These are phyloP conservation scores for Penicillium flavigenum DNA, from an alignment of 495 filamentous ascomycete genomes.

Conservation along the genomic window DNA sequence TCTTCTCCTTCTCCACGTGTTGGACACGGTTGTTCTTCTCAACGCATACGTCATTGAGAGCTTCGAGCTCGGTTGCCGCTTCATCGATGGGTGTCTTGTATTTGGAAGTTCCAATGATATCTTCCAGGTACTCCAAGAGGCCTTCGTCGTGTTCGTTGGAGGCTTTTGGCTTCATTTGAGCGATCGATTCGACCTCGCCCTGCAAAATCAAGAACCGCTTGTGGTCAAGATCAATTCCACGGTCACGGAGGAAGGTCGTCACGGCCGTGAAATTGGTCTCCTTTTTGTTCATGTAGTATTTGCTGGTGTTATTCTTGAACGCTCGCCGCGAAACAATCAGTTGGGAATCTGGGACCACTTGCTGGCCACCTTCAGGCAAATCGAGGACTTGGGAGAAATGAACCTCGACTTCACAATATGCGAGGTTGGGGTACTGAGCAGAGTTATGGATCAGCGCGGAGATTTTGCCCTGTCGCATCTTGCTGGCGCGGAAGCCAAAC, in stretches of 20 bases:
- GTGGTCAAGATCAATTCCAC: slow-evolving; percentile 93
- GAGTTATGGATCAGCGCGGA: slow-evolving; percentile 98
- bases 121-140: slow-evolving; percentile 92
- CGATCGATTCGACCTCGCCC: slow-evolving; percentile 97
- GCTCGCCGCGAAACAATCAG: slow-evolving; percentile 87
- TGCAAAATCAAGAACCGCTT: slow-evolving; percentile 97
- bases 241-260: slow-evolving; percentile 80
- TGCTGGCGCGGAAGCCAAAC: slow-evolving; percentile 96
- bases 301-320: slow-evolving; percentile 97
- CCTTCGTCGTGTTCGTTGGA: slow-evolving; percentile 93
- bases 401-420: slow-evolving; percentile 91
- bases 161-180: slow-evolving; percentile 98
- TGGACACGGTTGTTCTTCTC: slow-evolving; percentile 94
- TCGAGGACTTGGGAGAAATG: slow-evolving; percentile 95
- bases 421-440: slow-evolving; percentile 76
- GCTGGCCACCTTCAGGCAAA: slow-evolving; percentile 66
- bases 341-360: slow-evolving; percentile 76
- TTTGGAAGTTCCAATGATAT: slow-evolving; percentile 97
- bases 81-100: slow-evolving; percentile 98
- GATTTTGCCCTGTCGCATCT: slow-evolving; percentile 99
- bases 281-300: slow-evolving; percentile 91
- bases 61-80: slow-evolving; percentile 81
- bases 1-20: slow-evolving; percentile 97
- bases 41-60: slow-evolving; percentile 87
- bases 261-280: slow-evolving; percentile 89